Evolutionary conservation across 1,139 yeast species (phyloP).

Genomic region (Kurtzmaniella natalensis): DNA sequence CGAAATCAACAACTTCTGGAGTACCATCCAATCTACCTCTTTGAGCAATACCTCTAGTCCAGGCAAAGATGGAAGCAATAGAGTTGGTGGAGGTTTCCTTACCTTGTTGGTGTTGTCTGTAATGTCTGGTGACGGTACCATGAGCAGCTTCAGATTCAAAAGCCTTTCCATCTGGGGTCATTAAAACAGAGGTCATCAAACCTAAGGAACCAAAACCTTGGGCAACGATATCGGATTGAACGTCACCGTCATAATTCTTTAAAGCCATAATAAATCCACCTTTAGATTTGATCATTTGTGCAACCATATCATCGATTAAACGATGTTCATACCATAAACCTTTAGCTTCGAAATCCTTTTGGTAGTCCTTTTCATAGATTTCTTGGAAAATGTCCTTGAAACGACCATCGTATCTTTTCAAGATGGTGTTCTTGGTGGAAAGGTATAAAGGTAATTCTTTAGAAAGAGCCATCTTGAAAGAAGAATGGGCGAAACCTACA

Average conservation of each 20-base stretch:
- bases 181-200: slow-evolving; percentile 76
- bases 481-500: slow-evolving; percentile 71
- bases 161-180: slow-evolving; percentile 84
- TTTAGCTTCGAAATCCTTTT: slow-evolving; percentile 50
- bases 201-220: slow-evolving; percentile 86
- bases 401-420: slow-evolving; percentile 78
- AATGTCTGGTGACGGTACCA: slow-evolving; percentile 85
- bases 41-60: slow-evolving; percentile 81
- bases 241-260: slow-evolving; percentile 86
- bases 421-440: slow-evolving; percentile 76
- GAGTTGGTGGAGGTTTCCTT: slow-evolving; percentile 83
- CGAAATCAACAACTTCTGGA: slow-evolving; percentile 67
- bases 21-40: slow-evolving; percentile 75
- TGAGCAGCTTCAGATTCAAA: slow-evolving; percentile 85
- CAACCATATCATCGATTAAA: slow-evolving; percentile 84
- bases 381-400: slow-evolving; percentile 77
- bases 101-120: slow-evolving; percentile 79
- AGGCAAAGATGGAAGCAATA: slow-evolving; percentile 79
- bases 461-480: slow-evolving; percentile 68
- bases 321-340: slow-evolving; percentile 83
- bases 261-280: slow-evolving; percentile 83
- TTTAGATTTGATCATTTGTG: slow-evolving; percentile 80
- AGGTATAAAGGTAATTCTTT: slow-evolving; percentile 64
- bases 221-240: slow-evolving; percentile 79
- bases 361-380: slow-evolving; percentile 56